Evolutionary conservation across 371 early-diverging fungal species (phyloP).

Genomic region (Haplosporangium sp.): DNA sequence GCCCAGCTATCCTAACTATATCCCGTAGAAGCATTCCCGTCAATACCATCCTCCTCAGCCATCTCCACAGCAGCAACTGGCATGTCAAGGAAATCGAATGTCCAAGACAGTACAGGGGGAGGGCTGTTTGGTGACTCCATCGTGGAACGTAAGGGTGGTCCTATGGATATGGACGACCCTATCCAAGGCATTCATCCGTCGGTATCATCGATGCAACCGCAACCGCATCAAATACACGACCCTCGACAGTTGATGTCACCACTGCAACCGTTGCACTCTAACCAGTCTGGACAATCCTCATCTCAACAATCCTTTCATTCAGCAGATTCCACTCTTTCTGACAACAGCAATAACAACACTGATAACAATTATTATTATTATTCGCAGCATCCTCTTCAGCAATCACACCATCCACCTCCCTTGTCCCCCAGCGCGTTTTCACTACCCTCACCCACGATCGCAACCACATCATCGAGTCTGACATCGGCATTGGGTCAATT

Average conservation of each 20-base stretch:
- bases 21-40: background rate
- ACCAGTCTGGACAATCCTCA: background rate
- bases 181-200: background rate
- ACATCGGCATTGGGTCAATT: conserved; percentile 4
- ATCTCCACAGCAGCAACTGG: too few species aligned
- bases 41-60: too few species aligned
- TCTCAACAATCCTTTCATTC: conserved; percentile 7
- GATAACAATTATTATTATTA: background rate
- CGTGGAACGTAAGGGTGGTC: conserved; percentile 7
- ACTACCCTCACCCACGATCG: background rate
- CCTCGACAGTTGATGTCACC: background rate
- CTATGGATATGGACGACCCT: conserved; percentile 8
- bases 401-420: background rate
- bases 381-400: background rate
- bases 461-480: conserved; percentile 3
- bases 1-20: background rate
- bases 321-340: background rate
- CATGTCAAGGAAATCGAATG: too few species aligned
- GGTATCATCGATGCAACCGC: background rate
- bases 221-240: background rate
- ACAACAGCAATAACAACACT: background rate
- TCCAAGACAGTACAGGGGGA: background rate
- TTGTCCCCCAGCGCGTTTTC: too few species aligned
- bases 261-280: background rate
- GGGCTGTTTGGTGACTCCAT: background rate